A percentile compares a stretch with the other conserved stretches of the same genome.
These are phyloP conservation scores for Bruguiera hainesii DNA, from an alignment of 441 rosid species.

Conservation along the genomic window DNA sequence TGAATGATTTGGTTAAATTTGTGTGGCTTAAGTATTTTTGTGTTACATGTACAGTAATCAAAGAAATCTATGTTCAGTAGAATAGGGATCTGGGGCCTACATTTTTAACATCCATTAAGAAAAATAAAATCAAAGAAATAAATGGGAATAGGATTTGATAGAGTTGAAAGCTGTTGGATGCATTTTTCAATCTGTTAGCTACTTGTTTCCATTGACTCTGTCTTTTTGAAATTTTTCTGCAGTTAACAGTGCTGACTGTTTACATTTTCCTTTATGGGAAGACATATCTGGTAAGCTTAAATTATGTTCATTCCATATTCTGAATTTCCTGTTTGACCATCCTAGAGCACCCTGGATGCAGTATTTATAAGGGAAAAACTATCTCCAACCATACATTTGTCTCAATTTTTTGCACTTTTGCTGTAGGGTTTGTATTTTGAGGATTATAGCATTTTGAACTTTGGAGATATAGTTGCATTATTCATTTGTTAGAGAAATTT, in stretches of 20 bases:
- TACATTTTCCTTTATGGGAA: slow-evolving; percentile 91
- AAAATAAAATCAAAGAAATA: neutral
- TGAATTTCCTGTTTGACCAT: neutral
- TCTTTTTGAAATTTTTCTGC: slow-evolving; percentile 38
- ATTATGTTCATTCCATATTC: slow-evolving; percentile 9
- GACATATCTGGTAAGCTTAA: slow-evolving; percentile 80
- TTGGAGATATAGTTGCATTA: no score
- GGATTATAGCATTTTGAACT: no score
- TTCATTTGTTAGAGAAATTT: no score
- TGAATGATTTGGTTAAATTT: slow-evolving; percentile 9
- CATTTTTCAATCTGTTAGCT: neutral
- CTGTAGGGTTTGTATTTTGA: no score
- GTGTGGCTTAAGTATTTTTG: neutral
- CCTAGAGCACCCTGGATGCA: no score
- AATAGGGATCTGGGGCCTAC: no score
- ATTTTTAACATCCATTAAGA: no score
- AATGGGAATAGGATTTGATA: neutral
- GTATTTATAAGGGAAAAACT: no score
- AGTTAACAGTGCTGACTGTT: slow-evolving; percentile 93
- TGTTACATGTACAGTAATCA: no score
- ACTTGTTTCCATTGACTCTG: slow-evolving; percentile 19
- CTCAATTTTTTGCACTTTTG: no score
- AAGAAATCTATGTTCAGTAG: no score
- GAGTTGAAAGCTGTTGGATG: neutral
- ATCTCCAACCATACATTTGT: no score